These are phyloP conservation scores for Reticulascus tulasneorum DNA, from an alignment of 2,329 filamentous ascomycete species.

Conservation along the genomic window DNA sequence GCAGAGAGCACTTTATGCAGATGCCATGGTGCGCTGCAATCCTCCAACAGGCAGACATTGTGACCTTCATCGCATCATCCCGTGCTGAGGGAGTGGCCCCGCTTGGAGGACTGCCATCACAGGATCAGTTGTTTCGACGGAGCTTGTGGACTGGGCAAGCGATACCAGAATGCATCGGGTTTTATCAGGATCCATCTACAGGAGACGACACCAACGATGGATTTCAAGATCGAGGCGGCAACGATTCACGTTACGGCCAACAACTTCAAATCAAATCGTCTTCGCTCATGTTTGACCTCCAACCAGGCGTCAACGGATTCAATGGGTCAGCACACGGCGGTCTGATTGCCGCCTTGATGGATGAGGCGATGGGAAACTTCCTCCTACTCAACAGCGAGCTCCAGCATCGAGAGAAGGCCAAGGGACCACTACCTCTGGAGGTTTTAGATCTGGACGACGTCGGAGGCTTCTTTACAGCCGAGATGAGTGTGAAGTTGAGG, in stretches of 20 bases:
- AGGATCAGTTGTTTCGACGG: conserved; percentile 14
- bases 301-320: conserved; percentile 19
- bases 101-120: neutral
- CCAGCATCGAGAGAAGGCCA: conserved; percentile 4
- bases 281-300: conserved; percentile 19
- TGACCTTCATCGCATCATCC: conserved; percentile 3
- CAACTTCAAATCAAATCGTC: conserved; percentile 12
- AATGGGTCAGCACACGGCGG: conserved; percentile 22
- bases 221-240: neutral
- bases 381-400: conserved; percentile 17
- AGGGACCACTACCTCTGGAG: conserved; percentile 7
- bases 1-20: conserved; percentile 6
- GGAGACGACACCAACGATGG: neutral
- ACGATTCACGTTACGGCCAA: conserved; percentile 1
- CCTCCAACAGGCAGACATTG: neutral
- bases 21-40: conserved; percentile 10
- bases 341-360: conserved; percentile 18
- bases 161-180: conserved; percentile 19
- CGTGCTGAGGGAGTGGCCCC: neutral
- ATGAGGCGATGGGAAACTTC: conserved; percentile 24
- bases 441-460: conserved; percentile 3
- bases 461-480: conserved; percentile 12
- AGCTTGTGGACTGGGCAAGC: conserved; percentile 9
- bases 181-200: conserved; percentile 14
- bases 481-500: conserved; percentile 15